Evolutionary conservation across 2,329 filamentous ascomycete species (phyloP).

Genomic region (Sporothrix schenckii): DNA sequence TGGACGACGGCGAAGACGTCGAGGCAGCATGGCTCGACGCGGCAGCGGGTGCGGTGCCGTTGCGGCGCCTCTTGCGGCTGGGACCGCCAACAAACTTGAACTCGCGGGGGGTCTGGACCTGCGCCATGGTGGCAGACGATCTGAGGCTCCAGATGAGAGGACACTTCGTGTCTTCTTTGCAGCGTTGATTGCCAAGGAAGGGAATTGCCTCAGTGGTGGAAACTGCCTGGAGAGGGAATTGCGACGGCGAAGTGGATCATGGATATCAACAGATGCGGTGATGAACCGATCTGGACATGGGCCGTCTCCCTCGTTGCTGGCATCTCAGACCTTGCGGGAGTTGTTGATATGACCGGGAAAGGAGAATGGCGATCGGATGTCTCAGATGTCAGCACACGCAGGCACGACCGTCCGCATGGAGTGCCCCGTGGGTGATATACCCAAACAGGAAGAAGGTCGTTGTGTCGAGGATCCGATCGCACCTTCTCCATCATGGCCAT

Average conservation of each 20-base stretch:
- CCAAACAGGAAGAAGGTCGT: conserved; percentile 23
- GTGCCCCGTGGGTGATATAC: not conserved
- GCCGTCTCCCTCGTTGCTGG: not conserved
- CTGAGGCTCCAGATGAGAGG: too few relatives aligned
- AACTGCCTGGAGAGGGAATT: conserved; percentile 12
- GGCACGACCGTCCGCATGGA: not conserved
- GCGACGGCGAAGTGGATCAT: conserved; percentile 3
- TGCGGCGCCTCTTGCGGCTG: conserved; percentile 37
- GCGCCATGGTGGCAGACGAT: conserved; percentile 10
- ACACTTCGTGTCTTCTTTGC: too few relatives aligned
- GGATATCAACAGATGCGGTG: not conserved
- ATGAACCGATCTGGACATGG: not conserved
- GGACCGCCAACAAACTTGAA: conserved; percentile 39
- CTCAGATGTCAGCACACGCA: not conserved
- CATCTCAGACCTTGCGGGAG: not conserved
- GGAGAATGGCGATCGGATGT: conserved; percentile 18
- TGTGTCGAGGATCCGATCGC: not conserved
- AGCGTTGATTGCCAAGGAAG: not conserved
- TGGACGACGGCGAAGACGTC: not conserved
- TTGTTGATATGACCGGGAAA: conserved; percentile 21
- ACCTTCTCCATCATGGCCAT: conserved; percentile 1
- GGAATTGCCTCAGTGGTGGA: not conserved
- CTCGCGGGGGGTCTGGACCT: conserved; percentile 33
- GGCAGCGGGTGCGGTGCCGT: not conserved
- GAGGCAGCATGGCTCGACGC: not conserved